Base-by-base conservation (phyloP, 371 early-diverging fungal genomes). In the Lichtheimia corymbifera region DNA sequence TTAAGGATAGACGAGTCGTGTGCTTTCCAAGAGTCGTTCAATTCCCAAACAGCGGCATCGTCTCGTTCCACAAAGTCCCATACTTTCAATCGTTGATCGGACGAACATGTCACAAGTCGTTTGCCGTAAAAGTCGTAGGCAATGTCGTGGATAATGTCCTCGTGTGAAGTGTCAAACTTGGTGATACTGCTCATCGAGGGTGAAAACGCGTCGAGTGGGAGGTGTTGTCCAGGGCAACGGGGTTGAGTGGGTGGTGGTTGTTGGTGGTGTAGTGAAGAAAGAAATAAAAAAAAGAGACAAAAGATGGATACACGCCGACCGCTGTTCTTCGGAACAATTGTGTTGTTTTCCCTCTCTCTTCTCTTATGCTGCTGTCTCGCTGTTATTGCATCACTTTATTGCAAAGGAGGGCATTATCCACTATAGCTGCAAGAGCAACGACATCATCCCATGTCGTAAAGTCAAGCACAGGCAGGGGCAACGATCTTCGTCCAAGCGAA, bases 111-210 rank as follows among this genome's bases (percentile, higher is more conserved):
- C 45, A 87, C 87, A 4, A 97, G 78, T 55, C 95, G 76, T 62
- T 89, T 91, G 5, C 98, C 97, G 74, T 97, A 96, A 71, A 83
- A 95, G 76, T 97, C 93, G 71, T 94, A 97, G 2, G 88, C 80
- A 18, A 97, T 74, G 63, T 93, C 95, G 71, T 96, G 97, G 58
- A 97, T 90, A 50, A 97, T 84, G 77, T 97, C 97, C 53, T 94
- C 94, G 78, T 97, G 98, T 30, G 83, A 80, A 49, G 93, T 86
- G 59, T 89, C 89, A 70, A 90, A 87, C 45, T 73, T 71, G 4
- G 79, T 78, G 45, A 78, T 53, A 47, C 66, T 73, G 52, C 73
- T 71, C 72, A 72, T 72, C 11, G 53, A 47, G 35, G 9, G 9
- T 2, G 9, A 2, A 35, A 35, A 35, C 35, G 35, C 35, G 35